Base-by-base conservation (phyloP, 306 rosid species). In the Glycyrrhiza uralensis region DNA sequence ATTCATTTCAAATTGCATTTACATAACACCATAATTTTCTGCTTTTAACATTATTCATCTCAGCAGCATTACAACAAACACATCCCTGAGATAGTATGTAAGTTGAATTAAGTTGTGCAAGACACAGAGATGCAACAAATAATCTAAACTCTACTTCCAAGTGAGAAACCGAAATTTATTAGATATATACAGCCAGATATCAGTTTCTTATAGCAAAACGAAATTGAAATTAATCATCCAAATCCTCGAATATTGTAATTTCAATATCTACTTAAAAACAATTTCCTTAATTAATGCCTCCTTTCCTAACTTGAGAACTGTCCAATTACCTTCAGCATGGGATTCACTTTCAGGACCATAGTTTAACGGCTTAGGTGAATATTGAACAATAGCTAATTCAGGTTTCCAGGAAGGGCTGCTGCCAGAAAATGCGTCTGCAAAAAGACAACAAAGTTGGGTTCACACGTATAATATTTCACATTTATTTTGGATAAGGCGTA, bases 311-410 rank as follows among this genome's bases (percentile, higher is more conserved):
- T 14, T 11, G 14, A 6, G 3, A 35, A 59, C 41, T 22, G 11
- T 9, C 23, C 2, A 39, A 26, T 56, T 68, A 94, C 96, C 97
- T 87, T 85, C 80, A 26, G 46, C 23, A 41, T 55, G 76, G 3
- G 90, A 72, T 51, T 62, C n/a, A n/a, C n/a, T n/a, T n/a, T n/a
- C 76, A 5, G 81, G 82, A 60, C n/a, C 13, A 19, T 75, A 49
- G 15, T 63, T 78, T 1, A 20, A 42, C 15, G 82, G 63, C 76
- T 83, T 77, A 41, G 96, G 88, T 14, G 96, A 85, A 80, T 88
- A 91, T 85, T 82, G 84, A 24, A 89, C 97, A 4, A 89, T 70
- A 49, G 90, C 93, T 78, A 85, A 80, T 57, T 89, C 96, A 49
- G 89, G 83, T 81, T 49, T 87, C 83, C 89, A 75, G 1, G 90